Evolutionary conservation across 2,329 filamentous ascomycete species (phyloP), one percentile per base, ranked within the genome.

Genomic region (Leptographium procerum): DNA sequence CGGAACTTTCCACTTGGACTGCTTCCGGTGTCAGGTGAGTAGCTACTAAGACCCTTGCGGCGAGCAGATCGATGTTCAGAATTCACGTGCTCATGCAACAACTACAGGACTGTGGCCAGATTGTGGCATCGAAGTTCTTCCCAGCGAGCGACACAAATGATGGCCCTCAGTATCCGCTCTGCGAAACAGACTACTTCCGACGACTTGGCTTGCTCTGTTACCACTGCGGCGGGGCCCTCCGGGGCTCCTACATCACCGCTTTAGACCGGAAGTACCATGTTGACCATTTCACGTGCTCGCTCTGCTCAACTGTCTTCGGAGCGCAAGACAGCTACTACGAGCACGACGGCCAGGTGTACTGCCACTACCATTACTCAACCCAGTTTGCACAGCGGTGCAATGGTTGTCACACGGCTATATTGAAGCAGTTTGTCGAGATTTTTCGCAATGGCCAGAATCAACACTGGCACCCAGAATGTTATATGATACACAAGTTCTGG

Each of bases 401-500:
- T 70, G 94, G 94, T 64, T 99, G 94, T 68, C 91, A 96, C 68
- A 96, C 92, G 3, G 90, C 94, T 56, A 99, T 99, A 63, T 78
- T 99, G 50, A 99, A 99, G 75, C 94, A 99, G 71, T 99, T 99
- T 70, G 94, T 99, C 61, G 94, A 99, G 72, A 97, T 99, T 61
- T 99, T 91, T 73, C 87, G 94, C 65, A 97, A 97, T 71, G 92
- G 92, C 2, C 89, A 96, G 70, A 96, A 97, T 69, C 94, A 99
- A 69, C 94, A 99, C 70, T 99, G 94, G 94, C 94, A 99, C 69
- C 94, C 94, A 2, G 94, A 99, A 73, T 99, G 94, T 72, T 99
- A 99, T 73, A 99, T 99, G 94, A 99, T 99, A 62, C 94, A 99
- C 75, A 99, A 99, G 69, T 99, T 97, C 73, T 99, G 94, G 94